Conservation (phyloP, 345 rosid species). For the Sisymbrium irio region DNA sequence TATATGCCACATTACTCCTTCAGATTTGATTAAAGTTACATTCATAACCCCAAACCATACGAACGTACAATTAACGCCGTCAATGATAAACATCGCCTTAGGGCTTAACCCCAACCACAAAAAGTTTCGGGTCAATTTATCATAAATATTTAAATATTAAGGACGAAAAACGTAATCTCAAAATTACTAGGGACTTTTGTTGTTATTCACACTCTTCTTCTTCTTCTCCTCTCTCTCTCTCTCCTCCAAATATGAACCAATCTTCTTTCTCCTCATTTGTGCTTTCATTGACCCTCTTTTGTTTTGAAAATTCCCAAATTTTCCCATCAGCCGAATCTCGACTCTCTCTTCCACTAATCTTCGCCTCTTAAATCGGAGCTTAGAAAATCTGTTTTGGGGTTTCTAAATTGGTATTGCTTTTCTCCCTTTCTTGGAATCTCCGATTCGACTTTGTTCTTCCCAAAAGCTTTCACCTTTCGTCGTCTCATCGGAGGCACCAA, state of each 20-base stretch:
- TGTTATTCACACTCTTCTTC: neutral
- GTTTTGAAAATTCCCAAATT: conserved; percentile 26
- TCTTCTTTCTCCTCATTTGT: conserved; percentile 20
- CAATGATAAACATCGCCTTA: neutral
- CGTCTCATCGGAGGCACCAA: conserved; percentile 5
- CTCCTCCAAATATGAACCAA: conserved; percentile 24
- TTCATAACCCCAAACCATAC: neutral
- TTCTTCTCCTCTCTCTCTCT: neutral
- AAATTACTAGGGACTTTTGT: neutral
- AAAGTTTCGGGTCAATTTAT: neutral
- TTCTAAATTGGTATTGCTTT: neutral
- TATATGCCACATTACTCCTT: neutral
- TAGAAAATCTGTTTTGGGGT: neutral
- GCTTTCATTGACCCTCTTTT: conserved; percentile 17
- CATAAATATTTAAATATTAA: neutral
- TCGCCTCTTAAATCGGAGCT: conserved; percentile 31
- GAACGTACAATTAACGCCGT: neutral
- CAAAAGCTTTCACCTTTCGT: conserved; percentile 1
- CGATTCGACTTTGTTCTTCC: conserved; percentile 14
- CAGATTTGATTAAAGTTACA: neutral
- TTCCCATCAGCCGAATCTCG: neutral
- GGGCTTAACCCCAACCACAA: neutral
- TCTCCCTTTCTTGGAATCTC: conserved; percentile 24
- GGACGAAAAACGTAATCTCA: neutral
- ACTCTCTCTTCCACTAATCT: conserved; percentile 26